Conservation (phyloP, 2,329 filamentous ascomycete genomes). For the Verticillium tricorpus region DNA sequence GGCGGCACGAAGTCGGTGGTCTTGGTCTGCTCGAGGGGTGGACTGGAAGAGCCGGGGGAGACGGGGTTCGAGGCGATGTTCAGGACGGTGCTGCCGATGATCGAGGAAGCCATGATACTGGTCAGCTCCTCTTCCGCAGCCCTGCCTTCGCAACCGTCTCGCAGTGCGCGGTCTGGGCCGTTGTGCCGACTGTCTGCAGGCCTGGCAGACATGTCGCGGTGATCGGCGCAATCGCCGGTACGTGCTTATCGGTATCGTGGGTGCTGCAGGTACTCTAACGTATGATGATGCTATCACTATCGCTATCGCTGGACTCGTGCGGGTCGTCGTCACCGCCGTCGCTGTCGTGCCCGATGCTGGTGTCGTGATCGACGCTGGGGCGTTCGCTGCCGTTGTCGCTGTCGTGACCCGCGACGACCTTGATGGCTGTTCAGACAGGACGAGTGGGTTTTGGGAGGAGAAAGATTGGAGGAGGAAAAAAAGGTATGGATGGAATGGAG, state of each 20-base stretch:
- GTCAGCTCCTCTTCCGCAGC: constrained; percentile 24
- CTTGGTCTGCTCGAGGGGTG: constrained; percentile 43
- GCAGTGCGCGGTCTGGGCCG: background rate
- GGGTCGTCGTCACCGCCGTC: background rate
- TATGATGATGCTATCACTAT: background rate
- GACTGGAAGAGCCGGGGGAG: constrained; percentile 48
- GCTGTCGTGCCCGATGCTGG: background rate
- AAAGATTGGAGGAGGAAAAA: constrained; percentile 1
- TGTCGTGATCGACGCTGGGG: background rate
- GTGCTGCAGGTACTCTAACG: background rate
- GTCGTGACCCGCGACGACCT: background rate
- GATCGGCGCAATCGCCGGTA: background rate
- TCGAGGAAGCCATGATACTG: constrained; percentile 28
- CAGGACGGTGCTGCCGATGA: constrained; percentile 26
- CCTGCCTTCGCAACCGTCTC: background rate
- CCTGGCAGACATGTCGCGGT: background rate
- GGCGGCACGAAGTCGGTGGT: constrained; percentile 43
- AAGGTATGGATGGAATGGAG: constrained; percentile 7
- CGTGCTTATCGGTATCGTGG: background rate
- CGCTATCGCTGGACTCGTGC: background rate
- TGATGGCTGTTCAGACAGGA: background rate
- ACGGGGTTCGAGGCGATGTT: constrained; percentile 48
- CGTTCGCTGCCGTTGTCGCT: background rate
- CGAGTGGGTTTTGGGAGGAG: background rate
- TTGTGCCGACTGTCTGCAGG: background rate